Conservation (phyloP, 192 early-diverging fungal genomes). For the Kickxella alabastrina region DNA sequence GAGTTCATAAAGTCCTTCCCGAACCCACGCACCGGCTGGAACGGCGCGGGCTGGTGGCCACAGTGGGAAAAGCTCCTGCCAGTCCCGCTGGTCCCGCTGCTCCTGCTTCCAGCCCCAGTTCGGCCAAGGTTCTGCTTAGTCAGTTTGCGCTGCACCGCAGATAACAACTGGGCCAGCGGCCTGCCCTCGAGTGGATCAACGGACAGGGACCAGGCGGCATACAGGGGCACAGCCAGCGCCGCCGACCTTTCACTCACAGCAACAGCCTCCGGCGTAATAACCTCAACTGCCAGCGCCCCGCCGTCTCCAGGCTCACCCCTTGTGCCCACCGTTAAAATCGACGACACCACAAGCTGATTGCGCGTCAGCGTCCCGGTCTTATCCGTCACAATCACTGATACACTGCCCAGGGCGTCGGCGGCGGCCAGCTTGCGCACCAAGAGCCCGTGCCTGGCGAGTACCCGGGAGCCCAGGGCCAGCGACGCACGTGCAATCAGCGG, state of each 20-base stretch:
- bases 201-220: constrained; percentile 36
- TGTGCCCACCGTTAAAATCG: constrained; percentile 21
- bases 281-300: constrained; percentile 19
- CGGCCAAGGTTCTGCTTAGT: not conserved
- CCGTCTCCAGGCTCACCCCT: constrained; percentile 3
- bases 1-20: constrained; percentile 47
- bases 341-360: constrained; percentile 58
- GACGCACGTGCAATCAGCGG: constrained; percentile 45
- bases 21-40: constrained; percentile 28
- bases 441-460: constrained; percentile 47
- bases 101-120: not conserved
- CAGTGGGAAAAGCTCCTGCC: not conserved
- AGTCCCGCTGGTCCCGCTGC: not conserved
- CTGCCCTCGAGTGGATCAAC: constrained; percentile 39
- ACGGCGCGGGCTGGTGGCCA: not conserved
- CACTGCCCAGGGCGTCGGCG: constrained; percentile 61
- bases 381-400: constrained; percentile 65
- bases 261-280: constrained; percentile 36
- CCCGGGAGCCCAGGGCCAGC: constrained; percentile 25
- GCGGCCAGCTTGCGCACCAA: constrained; percentile 63
- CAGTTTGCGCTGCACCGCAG: not conserved
- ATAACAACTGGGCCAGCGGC: constrained; percentile 18
- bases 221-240: constrained; percentile 29
- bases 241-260: constrained; percentile 16
- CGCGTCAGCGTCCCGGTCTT: constrained; percentile 72